Conservation (phyloP, 306 rosid species). For the Castanopsis chinensis region DNA sequence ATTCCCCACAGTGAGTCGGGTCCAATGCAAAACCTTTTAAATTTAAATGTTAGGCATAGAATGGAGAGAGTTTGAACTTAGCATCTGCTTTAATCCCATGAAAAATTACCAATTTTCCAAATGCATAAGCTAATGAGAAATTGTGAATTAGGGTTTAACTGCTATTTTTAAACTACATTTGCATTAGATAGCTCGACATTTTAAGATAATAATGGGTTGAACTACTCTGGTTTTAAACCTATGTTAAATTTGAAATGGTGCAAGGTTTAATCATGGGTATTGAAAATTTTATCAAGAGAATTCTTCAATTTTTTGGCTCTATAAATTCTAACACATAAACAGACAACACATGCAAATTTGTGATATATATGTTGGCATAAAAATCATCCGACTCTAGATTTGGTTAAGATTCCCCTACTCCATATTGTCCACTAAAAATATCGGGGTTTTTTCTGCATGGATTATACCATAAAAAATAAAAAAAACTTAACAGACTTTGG, state of each 20-base stretch:
- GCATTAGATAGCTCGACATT: neutral
- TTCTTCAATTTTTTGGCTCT: neutral
- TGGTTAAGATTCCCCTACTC: neutral
- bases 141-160: no score
- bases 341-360: neutral
- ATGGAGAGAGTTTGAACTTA: no score
- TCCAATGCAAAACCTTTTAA: no score
- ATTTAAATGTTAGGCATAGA: no score
- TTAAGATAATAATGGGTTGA: neutral
- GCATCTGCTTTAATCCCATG: no score
- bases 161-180: neutral
- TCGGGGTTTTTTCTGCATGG: neutral
- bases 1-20: no score
- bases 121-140: no score
- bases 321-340: neutral
- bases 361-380: neutral
- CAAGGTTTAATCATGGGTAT: neutral
- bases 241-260: neutral
- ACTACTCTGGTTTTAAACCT: neutral
- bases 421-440: neutral
- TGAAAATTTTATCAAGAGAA: neutral
- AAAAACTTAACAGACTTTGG: neutral
- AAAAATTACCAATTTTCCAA: no score
- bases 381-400: neutral
- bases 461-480: neutral